Evolutionary conservation across 225 moss, liverwort and hornwort genomes (phyloP), one percentile per base, ranked within the genome.

Genomic region (Climacium dendroides): DNA sequence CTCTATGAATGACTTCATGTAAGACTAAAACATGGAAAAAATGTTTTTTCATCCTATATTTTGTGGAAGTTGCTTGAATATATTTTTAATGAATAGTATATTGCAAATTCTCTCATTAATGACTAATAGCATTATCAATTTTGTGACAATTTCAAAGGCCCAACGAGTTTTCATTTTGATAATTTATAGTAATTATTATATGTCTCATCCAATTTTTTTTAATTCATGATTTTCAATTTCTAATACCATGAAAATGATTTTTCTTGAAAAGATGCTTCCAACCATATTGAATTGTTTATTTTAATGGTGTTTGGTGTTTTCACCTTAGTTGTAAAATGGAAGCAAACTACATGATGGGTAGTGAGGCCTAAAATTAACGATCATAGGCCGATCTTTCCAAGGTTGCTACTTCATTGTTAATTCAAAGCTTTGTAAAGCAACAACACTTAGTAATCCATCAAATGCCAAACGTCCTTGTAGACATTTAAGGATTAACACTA

Each of bases 341-440:
- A 71, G 4, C 8, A 71, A 26, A 26, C 0, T 28, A 26, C 26
- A 1, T 71, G 6, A 71, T 71, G 9, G 39, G 9, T 1, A n/a
- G 0, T n/a, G 6, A n/a, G 3, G n/a, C 5, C 4, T 28, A 28
- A 9, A 45, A 28, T 29, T 0, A 45, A 0, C 28, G 3, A 1
- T 45, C 6, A 17, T 28, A 70, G 26, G 71, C 2, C 0, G 3
- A 0, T 16, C 28, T 5, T 5, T 41, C 2, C 0, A 43, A 1
- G 11, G 10, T 47, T 28, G 17, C 47, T 48, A 30, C 2, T 47
- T 69, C 48, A 4, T 50, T 50, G 19, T 29, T 30, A 34, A 73
- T 20, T 19, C 1, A 34, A n/a, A n/a, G n/a, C n/a, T n/a, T n/a
- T n/a, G n/a, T n/a, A n/a, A n/a, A n/a, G n/a, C n/a, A n/a, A n/a